Evolutionary conservation across 257 asterid genomes (phyloP).

Genomic region (Solanum sparsipilum): DNA sequence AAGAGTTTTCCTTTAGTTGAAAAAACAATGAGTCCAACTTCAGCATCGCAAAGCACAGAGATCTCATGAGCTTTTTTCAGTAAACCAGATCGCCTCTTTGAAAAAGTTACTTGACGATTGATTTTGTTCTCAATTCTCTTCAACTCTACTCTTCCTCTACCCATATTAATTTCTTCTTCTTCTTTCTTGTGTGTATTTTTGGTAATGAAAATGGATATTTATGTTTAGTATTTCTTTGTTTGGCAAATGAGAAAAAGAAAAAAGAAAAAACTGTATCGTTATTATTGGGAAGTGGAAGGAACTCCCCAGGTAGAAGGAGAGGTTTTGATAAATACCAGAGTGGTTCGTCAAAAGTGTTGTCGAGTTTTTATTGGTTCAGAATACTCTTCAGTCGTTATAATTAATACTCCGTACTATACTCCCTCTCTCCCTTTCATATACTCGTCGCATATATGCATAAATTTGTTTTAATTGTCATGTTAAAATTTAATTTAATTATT

Average conservation of each 20-base stretch:
- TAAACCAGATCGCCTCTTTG: conserved; percentile 66
- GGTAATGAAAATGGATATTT: neutral
- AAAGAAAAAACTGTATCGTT: neutral
- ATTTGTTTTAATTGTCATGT: no score
- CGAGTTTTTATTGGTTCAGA: conserved; percentile 39
- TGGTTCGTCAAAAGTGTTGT: conserved; percentile 51
- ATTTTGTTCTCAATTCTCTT: conserved; percentile 84
- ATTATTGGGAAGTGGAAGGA: neutral
- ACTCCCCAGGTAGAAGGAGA: neutral
- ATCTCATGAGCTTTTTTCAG: conserved; percentile 81
- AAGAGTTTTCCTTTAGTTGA: conserved; percentile 74
- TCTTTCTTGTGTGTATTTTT: neutral
- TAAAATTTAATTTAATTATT: no score
- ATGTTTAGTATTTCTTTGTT: neutral
- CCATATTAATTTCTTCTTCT: conserved; percentile 24
- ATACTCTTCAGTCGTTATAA: neutral
- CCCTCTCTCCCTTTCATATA: no score
- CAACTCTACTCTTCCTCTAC: conserved; percentile 76
- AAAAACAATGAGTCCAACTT: conserved; percentile 70
- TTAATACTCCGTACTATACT: no score
- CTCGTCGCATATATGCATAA: no score
- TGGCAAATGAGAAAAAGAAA: neutral
- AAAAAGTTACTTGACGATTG: conserved; percentile 77
- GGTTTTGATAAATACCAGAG: conserved; percentile 24
- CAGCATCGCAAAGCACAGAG: conserved; percentile 82